Evolutionary conservation across 768 basidiomycete genomes (phyloP).

Genomic region (Suillus cothurnatus): DNA sequence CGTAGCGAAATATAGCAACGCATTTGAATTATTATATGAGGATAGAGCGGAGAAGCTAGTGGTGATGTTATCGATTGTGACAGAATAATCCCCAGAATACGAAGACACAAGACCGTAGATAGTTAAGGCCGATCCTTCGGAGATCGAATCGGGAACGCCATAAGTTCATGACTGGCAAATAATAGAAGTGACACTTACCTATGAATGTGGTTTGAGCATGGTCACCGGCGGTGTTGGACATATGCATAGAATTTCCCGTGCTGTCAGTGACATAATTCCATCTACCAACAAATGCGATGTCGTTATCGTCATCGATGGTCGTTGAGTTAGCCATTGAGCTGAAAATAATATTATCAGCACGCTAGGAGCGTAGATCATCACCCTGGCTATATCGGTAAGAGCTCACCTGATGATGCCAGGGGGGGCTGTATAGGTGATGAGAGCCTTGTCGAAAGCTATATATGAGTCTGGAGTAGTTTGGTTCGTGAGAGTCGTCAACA

Average conservation of each 20-base stretch:
- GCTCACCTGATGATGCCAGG: slow-evolving; percentile 38
- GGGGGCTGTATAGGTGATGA: slow-evolving; percentile 45
- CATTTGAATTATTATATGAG: slow-evolving; percentile 50
- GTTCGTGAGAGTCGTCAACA: slow-evolving; percentile 49
- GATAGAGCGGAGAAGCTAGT: slow-evolving; percentile 52
- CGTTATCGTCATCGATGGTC: slow-evolving; percentile 43
- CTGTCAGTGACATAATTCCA: slow-evolving; percentile 50
- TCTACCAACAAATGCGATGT: slow-evolving; percentile 52
- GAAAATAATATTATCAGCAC: slow-evolving; percentile 25
- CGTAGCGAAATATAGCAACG: slow-evolving; percentile 65
- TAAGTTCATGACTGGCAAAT: slow-evolving; percentile 3
- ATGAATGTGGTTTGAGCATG: slow-evolving; percentile 43
- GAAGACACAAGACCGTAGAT: slow-evolving; percentile 64
- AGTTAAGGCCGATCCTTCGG: slow-evolving; percentile 60
- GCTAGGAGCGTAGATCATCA: slow-evolving; percentile 4
- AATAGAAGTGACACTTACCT: slow-evolving; percentile 39
- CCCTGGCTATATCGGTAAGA: neutral
- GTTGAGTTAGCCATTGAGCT: slow-evolving; percentile 39
- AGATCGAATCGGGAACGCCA: slow-evolving; percentile 10
- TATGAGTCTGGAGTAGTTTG: slow-evolving; percentile 36
- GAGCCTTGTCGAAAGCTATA: slow-evolving; percentile 60
- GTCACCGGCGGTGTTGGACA: slow-evolving; percentile 47
- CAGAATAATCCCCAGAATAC: slow-evolving; percentile 57
- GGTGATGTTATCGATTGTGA: slow-evolving; percentile 54
- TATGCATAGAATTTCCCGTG: slow-evolving; percentile 32